Percentiles rank a stretch among this genome's conserved stretches.
These are phyloP conservation scores for Ceratobasidium sp. DNA, from an alignment of 1,284 basidiomycete species.

Conservation along the genomic window DNA sequence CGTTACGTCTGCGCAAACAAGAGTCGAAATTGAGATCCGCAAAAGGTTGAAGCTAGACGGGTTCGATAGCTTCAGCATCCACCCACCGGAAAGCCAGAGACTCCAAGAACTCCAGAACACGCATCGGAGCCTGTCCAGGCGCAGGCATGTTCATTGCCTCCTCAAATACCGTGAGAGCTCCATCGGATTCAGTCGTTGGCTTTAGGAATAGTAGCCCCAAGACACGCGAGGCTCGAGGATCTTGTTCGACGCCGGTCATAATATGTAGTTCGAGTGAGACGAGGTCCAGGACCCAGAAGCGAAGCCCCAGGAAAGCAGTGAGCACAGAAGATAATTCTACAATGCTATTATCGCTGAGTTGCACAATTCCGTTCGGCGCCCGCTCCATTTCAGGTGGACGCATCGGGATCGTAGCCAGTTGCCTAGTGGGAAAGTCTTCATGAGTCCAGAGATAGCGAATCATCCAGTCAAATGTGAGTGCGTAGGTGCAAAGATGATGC, in stretches of 20 bases:
- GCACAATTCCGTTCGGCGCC: constrained; percentile 74
- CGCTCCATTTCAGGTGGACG: constrained; percentile 63
- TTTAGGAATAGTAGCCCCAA: constrained; percentile 78
- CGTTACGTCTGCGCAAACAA: constrained; percentile 78
- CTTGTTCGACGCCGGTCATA: constrained; percentile 80
- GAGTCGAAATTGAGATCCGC: constrained; percentile 78
- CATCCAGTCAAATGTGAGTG: constrained; percentile 83
- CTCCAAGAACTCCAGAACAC: constrained; percentile 89
- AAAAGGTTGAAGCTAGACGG: constrained; percentile 76
- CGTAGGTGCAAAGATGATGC: constrained; percentile 88
- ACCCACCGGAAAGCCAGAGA: constrained; percentile 90
- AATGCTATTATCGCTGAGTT: constrained; percentile 77
- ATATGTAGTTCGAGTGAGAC: constrained; percentile 92
- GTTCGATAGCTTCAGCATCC: constrained; percentile 74
- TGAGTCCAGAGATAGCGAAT: constrained; percentile 90
- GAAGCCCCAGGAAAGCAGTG: constrained; percentile 83
- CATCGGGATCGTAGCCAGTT: constrained; percentile 80
- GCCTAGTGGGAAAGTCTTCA: constrained; percentile 90
- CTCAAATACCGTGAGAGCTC: constrained; percentile 55
- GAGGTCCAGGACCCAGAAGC: constrained; percentile 88
- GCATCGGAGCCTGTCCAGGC: constrained; percentile 82
- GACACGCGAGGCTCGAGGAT: constrained; percentile 77
- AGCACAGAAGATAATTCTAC: constrained; percentile 80
- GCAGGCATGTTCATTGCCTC: constrained; percentile 69
- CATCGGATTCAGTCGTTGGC: constrained; percentile 61